Evolutionary conservation across 352 stramenopile species (phyloP).

Genomic region (Elongisporangium anandrum): DNA sequence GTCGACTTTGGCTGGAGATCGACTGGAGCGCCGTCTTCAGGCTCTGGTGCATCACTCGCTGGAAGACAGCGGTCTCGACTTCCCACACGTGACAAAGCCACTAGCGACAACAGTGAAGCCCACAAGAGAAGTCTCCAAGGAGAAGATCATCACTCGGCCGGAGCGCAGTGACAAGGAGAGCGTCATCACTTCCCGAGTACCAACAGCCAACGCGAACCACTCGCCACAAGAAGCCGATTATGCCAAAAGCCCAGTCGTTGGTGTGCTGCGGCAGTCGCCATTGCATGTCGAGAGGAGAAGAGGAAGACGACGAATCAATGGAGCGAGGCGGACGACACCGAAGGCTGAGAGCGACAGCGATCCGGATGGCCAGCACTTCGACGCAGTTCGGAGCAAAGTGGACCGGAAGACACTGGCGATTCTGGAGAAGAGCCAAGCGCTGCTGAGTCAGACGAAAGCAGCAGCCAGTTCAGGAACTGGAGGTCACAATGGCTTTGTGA

Average conservation of each 20-base stretch:
- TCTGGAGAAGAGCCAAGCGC: constrained; percentile 35
- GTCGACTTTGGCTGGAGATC: not conserved
- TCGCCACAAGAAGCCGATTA: constrained; percentile 16
- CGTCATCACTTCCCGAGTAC: constrained; percentile 4
- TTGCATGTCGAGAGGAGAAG: not conserved
- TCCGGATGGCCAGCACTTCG: constrained; percentile 28
- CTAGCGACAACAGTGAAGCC: no score
- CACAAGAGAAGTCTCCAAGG: constrained; percentile 3
- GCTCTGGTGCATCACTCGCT: constrained; percentile 54
- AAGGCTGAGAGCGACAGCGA: constrained; percentile 9
- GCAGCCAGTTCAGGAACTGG: constrained; percentile 2
- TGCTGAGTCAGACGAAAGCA: constrained; percentile 28
- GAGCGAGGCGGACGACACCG: not conserved
- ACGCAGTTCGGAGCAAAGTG: constrained; percentile 34
- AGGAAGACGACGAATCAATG: constrained; percentile 7
- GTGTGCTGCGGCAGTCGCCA: constrained; percentile 1
- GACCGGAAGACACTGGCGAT: constrained; percentile 50
- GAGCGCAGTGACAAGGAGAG: constrained; percentile 3
- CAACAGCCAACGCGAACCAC: constrained; percentile 12
- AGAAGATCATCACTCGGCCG: not conserved
- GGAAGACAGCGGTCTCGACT: constrained; percentile 50
- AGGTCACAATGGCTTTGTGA: constrained; percentile 21
- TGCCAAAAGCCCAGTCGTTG: constrained; percentile 1
- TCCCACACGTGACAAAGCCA: constrained; percentile 38
- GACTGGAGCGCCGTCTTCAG: constrained; percentile 50